Conservation (phyloP, 345 rosid genomes). For the Boechera stricta region DNA sequence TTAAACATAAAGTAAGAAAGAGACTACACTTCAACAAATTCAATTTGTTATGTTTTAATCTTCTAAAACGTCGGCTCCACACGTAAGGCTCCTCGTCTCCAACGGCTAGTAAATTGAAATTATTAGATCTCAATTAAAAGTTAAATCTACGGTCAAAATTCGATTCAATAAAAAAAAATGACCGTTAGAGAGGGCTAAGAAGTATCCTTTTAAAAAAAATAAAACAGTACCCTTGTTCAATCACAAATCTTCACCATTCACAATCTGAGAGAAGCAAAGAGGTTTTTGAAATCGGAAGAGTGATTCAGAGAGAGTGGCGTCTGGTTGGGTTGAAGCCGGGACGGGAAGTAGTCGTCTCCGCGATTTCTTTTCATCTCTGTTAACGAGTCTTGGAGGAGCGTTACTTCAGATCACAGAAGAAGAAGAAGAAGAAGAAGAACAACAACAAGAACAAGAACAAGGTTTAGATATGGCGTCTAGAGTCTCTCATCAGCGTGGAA, state of each 20-base stretch:
- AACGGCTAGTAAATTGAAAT: conserved; percentile 20
- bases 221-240: conserved; percentile 11
- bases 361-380: conserved; percentile 60
- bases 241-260: neutral
- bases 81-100: neutral
- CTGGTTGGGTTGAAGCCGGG: conserved; percentile 49
- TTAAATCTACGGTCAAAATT: neutral
- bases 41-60: too few relatives aligned
- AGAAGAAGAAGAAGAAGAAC: conserved; percentile 40
- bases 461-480: conserved; percentile 54
- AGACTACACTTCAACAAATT: too few relatives aligned
- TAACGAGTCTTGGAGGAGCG: conserved; percentile 62
- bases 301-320: conserved; percentile 57
- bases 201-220: neutral
- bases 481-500: conserved; percentile 41
- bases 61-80: neutral
- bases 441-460: neutral
- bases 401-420: conserved; percentile 51
- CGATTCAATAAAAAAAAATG: neutral
- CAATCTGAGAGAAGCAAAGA: neutral
- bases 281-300: neutral
- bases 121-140: conserved; percentile 3
- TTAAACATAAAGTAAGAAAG: too few relatives aligned
- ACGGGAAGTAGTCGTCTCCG: conserved; percentile 68
- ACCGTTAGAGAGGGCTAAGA: conserved; percentile 25